Base-by-base conservation (phyloP, 2,329 filamentous ascomycete genomes). In the Bipolaris sorokiniana region DNA sequence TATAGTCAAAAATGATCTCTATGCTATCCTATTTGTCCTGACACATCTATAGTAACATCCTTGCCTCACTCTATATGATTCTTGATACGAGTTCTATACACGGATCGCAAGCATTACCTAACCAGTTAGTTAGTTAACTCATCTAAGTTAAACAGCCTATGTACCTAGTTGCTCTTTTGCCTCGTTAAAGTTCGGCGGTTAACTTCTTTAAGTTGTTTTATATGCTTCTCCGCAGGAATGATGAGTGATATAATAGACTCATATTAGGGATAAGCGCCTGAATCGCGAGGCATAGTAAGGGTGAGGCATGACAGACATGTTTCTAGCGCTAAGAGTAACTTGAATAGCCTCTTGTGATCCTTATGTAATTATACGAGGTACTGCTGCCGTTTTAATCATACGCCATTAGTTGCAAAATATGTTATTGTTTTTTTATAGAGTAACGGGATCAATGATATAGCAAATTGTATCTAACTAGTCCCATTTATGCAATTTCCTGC, bases 11-110 rank as follows among this genome's bases (percentile, higher is more conserved):
- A 0, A 22, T 49, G n/a, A 40, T 33, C 26, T 22, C 23, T 9
- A 28, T 33, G 26, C 46, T 22, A 38, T 40, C 34, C 46, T 10
- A 48, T 48, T 18, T 48, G 23, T 48, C 46, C 37, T 34, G 22
- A 22, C 22, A n/a, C 22, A 22, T 34, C 20, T 22, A 22, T 20
- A 48, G n/a, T 20, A 38, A 9, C 37, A 38, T 16, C 9, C 37
- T 38, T 38, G 37, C 37, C n/a, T 16, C 5, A 18, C 37, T 16
- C 3, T 9, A 18, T 16, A 18, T 38, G 5, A 38, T 38, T 18
- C 18, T 5, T 18, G 16, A 15, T 18, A 18, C 9, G n/a, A 38
- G n/a, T 38, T 18, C 37, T 9, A 16, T 16, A 18, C 37, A 38
- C 7, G 37, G 37, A 18, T 38, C 15, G n/a, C n/a, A 38, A 18